Evolutionary conservation across 768 basidiomycete species (phyloP).

Genomic region (Trametes coccinea): DNA sequence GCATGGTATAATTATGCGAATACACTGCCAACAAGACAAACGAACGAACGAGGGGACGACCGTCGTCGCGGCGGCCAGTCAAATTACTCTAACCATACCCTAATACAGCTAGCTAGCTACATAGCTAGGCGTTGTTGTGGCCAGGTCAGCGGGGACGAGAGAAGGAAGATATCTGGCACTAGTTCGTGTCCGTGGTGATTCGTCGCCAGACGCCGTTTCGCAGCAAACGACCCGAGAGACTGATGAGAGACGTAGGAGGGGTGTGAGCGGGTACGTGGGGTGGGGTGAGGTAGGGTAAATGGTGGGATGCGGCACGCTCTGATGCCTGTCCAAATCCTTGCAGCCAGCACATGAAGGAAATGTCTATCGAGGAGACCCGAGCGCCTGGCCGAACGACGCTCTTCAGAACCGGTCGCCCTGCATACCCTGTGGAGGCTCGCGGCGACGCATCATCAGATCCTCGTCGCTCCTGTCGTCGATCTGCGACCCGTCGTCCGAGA

Average conservation of each 20-base stretch:
- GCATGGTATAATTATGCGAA: conserved; percentile 21
- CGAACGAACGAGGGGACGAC: background rate
- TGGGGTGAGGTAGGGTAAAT: background rate
- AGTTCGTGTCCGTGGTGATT: conserved; percentile 6
- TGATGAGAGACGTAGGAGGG: background rate
- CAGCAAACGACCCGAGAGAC: background rate
- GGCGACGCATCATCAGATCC: conserved; percentile 44
- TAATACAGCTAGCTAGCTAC: background rate
- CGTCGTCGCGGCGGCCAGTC: conserved; percentile 12
- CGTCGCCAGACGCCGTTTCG: background rate
- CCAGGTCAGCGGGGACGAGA: too few relatives aligned
- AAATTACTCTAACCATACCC: conserved; percentile 21
- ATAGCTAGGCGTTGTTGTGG: background rate
- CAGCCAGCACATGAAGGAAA: background rate
- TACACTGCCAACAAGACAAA: conserved; percentile 21
- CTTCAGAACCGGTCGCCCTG: conserved; percentile 21
- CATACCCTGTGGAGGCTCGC: conserved; percentile 13
- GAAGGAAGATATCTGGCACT: background rate
- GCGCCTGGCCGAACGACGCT: background rate
- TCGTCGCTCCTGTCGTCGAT: conserved; percentile 39
- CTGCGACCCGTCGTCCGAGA: conserved; percentile 46
- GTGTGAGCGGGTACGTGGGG: background rate
- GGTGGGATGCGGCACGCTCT: too few relatives aligned
- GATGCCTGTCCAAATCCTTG: too few relatives aligned
- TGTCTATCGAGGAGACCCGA: background rate